Percentiles rank a stretch among this genome's conserved stretches.
These are phyloP conservation scores for Yarrowia divulgata DNA, from an alignment of 805 yeast species.

Conservation along the genomic window DNA sequence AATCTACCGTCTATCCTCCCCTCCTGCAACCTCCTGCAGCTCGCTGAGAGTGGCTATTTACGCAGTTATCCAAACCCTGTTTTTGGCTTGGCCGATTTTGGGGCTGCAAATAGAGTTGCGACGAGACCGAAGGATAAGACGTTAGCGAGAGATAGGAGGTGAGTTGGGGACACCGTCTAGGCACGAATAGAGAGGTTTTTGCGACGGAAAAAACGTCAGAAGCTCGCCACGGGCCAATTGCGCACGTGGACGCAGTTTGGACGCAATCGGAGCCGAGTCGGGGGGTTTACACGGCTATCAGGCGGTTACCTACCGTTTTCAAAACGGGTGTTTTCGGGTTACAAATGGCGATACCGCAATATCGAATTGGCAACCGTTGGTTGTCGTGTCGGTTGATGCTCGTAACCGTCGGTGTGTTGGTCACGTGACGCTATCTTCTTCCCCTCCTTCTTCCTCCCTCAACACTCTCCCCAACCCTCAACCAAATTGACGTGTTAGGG, in stretches of 20 bases:
- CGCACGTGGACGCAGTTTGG: not conserved
- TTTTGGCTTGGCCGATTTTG: not conserved
- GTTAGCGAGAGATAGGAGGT: constrained; percentile 10
- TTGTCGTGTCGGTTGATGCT: no score
- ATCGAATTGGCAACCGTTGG: no score
- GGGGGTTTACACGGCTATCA: not conserved
- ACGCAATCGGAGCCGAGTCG: constrained; percentile 3
- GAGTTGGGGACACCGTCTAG: no score
- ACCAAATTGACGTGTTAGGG: constrained; percentile 7
- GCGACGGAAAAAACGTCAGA: not conserved
- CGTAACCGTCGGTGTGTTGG: no score
- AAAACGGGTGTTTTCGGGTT: not conserved
- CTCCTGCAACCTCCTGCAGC: not conserved
- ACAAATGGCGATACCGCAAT: no score
- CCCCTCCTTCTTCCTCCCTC: constrained; percentile 6
- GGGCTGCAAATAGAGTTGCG: constrained; percentile 11
- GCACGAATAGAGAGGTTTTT: no score
- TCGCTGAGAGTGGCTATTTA: not conserved
- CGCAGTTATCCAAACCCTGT: not conserved
- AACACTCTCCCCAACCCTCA: constrained; percentile 22
- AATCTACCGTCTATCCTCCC: not conserved
- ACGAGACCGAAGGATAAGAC: constrained; percentile 32
- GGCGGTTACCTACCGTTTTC: not conserved
- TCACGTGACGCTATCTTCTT: not conserved
- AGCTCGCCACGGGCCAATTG: not conserved